Base-by-base conservation (phyloP, 208 protist species). In the Eutreptiella sp. region DNA sequence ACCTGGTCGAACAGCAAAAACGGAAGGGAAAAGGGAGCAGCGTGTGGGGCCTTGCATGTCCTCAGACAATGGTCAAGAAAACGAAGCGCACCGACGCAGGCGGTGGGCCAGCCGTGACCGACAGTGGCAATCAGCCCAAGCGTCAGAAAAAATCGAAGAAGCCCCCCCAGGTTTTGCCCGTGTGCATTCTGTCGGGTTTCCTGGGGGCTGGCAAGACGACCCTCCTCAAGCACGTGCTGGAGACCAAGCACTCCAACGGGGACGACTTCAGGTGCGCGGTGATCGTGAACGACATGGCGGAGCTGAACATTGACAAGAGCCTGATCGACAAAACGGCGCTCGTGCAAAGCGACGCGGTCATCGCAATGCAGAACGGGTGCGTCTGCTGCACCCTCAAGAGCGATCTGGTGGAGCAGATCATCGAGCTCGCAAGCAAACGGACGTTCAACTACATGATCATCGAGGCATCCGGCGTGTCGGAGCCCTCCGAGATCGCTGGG, bases 231-330 rank as follows among this genome's bases (percentile, higher is more conserved):
- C 46, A 83, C 60, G 70, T 86, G 9, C 47, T 86, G n/a, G n/a
- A n/a, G n/a, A n/a, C n/a, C n/a, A n/a, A n/a, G n/a, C n/a, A n/a
- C n/a, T n/a, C n/a, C n/a, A n/a, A 4, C n/a, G 39, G 43, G 11
- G 79, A 75, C 55, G 16, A 65, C 16, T 35, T 77, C n/a, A 67
- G 60, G 48, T 26, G 72, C 1, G 76, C 75, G 11, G 54, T 85
- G 2, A 63, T 89, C 35, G 83, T 89, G 11, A 89, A 89, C 68
- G 83, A 89, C 65, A 89, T 89, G 83, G 68, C 72, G n/a, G 34
- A 42, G 60, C 39, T 86, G 11, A 87, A 87, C 65, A 77, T 88
- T 31, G 75, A 86, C 55, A 48, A 65, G 4, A 50, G 27, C 33
- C 39, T 87, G 24, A 31, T 88, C 14, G 63, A 47, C 27, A 48